Evolutionary conservation across 176 grass and related monocot genomes (phyloP).

Genomic region (Dactylis glomerata): DNA sequence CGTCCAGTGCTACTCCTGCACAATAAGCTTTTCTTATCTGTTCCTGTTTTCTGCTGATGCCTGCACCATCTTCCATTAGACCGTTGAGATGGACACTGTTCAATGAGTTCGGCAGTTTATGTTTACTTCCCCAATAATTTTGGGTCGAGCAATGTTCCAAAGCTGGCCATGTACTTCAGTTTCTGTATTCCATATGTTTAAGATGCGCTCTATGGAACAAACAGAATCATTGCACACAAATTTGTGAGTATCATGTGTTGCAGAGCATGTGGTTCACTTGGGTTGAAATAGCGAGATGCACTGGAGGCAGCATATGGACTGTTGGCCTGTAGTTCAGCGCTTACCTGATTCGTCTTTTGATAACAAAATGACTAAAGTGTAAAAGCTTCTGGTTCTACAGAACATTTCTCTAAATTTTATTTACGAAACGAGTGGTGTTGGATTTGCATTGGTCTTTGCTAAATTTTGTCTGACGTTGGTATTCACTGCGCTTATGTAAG

Average conservation of each 20-base stretch:
- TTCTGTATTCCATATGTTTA: constrained; percentile 41
- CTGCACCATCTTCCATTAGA: constrained; percentile 26
- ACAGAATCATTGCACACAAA: constrained; percentile 2
- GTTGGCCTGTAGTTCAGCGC: background rate
- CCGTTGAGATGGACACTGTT: constrained; percentile 35
- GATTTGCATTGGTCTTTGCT: background rate
- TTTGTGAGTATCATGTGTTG: background rate
- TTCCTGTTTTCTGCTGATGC: constrained; percentile 20
- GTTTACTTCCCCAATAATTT: constrained; percentile 71
- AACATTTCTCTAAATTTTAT: background rate
- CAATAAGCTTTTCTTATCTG: constrained; percentile 35
- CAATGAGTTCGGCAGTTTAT: constrained; percentile 41
- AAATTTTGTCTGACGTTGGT: background rate
- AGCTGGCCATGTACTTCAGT: constrained; percentile 57
- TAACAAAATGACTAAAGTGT: background rate
- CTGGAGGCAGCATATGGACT: background rate
- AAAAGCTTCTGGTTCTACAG: background rate
- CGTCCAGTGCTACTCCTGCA: constrained; percentile 54
- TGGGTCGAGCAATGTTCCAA: constrained; percentile 55
- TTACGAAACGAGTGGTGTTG: background rate
- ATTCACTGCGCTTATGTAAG: too few species aligned
- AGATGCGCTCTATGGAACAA: constrained; percentile 29
- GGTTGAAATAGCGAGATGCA: background rate
- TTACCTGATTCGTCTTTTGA: background rate
- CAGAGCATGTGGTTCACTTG: background rate